phyloP scores from a whole-genome alignment of 169 alveolate species.

The Babesia bigemina region DNA sequence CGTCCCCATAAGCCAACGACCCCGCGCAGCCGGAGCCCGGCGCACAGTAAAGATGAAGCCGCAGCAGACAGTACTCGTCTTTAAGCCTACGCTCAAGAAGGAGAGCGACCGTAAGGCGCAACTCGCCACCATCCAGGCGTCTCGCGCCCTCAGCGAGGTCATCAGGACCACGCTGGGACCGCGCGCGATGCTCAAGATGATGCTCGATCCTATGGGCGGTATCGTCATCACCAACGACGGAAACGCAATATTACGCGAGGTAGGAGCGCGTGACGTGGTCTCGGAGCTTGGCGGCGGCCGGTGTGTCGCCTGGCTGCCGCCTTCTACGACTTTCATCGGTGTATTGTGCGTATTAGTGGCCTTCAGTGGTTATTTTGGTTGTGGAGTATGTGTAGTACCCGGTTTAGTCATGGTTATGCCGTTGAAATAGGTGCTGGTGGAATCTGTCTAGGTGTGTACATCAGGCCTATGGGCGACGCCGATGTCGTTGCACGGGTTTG shows the following conservation, averaged over 20 bases:
- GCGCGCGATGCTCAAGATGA: slow-evolving; percentile 98
- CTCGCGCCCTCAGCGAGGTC: slow-evolving; percentile 96
- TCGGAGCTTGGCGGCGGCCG: neutral
- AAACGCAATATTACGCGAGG: slow-evolving; percentile 96
- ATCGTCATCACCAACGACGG: slow-evolving; percentile 98
- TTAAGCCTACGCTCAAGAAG: slow-evolving; percentile 81
- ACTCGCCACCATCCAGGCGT: slow-evolving; percentile 89
- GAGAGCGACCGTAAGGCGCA: slow-evolving; percentile 86
- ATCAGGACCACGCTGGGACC: slow-evolving; percentile 98
- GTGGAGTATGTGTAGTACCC: neutral
- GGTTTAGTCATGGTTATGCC: neutral
- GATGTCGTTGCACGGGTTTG: no score
- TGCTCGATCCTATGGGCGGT: slow-evolving; percentile 99
- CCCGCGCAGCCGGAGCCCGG: neutral
- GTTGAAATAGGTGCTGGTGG: neutral
- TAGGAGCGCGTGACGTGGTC: slow-evolving; percentile 14
- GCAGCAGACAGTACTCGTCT: slow-evolving; percentile 77
- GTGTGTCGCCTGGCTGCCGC: neutral
- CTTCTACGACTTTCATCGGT: neutral
- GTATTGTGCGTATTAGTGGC: neutral
- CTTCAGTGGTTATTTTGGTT: no score
- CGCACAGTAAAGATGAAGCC: slow-evolving; percentile 23
- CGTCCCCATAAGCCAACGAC: slow-evolving; percentile 31
- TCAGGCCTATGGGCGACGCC: no score
- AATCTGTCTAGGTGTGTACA: neutral